phyloP scores from a whole-genome alignment of 176 grass and related monocot genomes.

The Zea luxurians region DNA sequence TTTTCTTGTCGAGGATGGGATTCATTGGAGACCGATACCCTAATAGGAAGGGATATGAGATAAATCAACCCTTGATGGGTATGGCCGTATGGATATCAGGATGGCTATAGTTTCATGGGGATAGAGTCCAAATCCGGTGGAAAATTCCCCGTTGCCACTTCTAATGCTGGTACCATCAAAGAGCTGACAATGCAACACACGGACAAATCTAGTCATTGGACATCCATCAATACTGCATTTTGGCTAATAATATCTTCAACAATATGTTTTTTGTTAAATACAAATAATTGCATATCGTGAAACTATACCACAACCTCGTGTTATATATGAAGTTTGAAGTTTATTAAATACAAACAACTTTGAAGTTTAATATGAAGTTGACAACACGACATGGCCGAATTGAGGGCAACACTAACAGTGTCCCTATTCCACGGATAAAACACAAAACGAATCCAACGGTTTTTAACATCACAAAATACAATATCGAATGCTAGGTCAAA shows the following conservation, averaged over 20 bases:
- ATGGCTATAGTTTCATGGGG: too few relatives aligned
- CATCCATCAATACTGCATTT: too few relatives aligned
- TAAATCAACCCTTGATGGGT: too few relatives aligned
- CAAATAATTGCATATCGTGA: not conserved
- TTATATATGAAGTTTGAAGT: not conserved
- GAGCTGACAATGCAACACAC: not conserved
- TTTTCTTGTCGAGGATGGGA: too few relatives aligned
- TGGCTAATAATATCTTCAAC: not conserved
- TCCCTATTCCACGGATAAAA: not conserved
- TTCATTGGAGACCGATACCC: too few relatives aligned
- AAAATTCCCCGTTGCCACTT: too few relatives aligned
- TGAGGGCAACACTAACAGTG: not conserved
- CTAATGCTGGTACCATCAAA: not conserved
- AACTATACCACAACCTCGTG: not conserved
- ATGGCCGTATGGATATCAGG: too few relatives aligned
- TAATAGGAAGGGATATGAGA: too few relatives aligned
- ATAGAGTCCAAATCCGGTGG: too few relatives aligned
- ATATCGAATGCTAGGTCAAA: not conserved
- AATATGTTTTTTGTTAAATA: not conserved
- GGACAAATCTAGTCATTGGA: too few relatives aligned
- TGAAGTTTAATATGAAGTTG: not conserved
- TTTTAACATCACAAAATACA: constrained; percentile 7
- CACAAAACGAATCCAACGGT: not conserved
- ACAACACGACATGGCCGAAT: not conserved
- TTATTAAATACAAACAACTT: not conserved